Percentiles rank a stretch among this genome's conserved stretches.
Evolutionary conservation across 352 stramenopile genomes (phyloP).

Genomic region (Thalassiosira sp.): DNA sequence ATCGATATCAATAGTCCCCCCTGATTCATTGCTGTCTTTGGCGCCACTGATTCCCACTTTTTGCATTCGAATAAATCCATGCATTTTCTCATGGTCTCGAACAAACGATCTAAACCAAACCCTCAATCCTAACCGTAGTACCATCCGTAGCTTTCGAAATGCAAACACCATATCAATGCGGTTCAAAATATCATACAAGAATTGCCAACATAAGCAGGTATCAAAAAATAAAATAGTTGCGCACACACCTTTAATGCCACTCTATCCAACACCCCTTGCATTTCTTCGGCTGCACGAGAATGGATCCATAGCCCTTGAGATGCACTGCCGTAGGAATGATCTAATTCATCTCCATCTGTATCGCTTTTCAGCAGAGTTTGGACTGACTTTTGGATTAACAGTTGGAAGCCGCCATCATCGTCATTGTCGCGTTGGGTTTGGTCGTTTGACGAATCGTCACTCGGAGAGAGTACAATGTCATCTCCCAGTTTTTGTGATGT

Average conservation of each 20-base stretch:
- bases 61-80: too few species aligned
- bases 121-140: not conserved
- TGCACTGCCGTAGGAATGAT: constrained; percentile 40
- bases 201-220: not conserved
- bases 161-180: not conserved
- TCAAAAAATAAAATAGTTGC: not conserved
- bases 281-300: constrained; percentile 15
- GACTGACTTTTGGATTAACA: constrained; percentile 27
- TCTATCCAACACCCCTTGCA: constrained; percentile 39
- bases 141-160: not conserved
- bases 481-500: not conserved
- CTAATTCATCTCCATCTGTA: constrained; percentile 31
- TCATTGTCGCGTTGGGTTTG: constrained; percentile 1
- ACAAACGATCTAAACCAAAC: too few species aligned
- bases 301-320: constrained; percentile 48
- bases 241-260: constrained; percentile 26
- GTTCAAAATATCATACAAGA: not conserved
- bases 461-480: not conserved
- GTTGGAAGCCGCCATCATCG: constrained; percentile 11
- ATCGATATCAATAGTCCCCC: not conserved
- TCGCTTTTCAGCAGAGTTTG: constrained; percentile 29
- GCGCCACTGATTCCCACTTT: too few species aligned
- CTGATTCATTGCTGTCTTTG: not conserved
- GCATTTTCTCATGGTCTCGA: too few species aligned
- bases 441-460: not conserved